Conservation (phyloP, 2,329 filamentous ascomycete species). For the Penicillium palitans region DNA sequence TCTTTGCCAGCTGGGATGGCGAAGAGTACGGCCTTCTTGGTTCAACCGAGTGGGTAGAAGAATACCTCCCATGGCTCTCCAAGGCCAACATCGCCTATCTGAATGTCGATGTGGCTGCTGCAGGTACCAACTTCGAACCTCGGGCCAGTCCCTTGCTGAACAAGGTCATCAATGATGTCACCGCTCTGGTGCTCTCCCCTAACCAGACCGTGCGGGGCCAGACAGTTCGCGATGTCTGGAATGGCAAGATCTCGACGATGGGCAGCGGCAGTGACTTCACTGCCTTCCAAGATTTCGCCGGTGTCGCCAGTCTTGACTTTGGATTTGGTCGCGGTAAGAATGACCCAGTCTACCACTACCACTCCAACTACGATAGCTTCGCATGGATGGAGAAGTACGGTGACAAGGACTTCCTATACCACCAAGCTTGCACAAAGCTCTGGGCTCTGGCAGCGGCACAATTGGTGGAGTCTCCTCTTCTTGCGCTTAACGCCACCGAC, state of each 20-base stretch:
- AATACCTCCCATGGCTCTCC: constrained; percentile 78
- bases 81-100: constrained; percentile 75
- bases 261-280: constrained; percentile 74
- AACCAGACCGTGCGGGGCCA: constrained; percentile 72
- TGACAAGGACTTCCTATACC: constrained; percentile 63
- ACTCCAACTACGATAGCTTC: constrained; percentile 80
- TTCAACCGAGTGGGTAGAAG: constrained; percentile 90
- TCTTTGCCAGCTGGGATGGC: constrained; percentile 83
- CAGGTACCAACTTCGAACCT: constrained; percentile 63
- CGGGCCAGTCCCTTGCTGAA: constrained; percentile 75
- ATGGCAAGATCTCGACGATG: constrained; percentile 63
- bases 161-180: constrained; percentile 68
- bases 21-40: constrained; percentile 86
- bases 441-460: constrained; percentile 62
- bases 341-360: constrained; percentile 69
- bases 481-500: constrained; percentile 64
- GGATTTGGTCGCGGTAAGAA: constrained; percentile 52
- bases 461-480: constrained; percentile 61
- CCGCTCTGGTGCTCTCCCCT: constrained; percentile 63
- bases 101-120: constrained; percentile 76
- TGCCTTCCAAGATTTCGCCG: constrained; percentile 71
- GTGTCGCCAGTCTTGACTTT: constrained; percentile 65
- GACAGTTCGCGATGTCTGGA: constrained; percentile 69
- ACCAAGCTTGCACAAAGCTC: constrained; percentile 65
- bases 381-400: constrained; percentile 80